Base-by-base conservation (phyloP, 2,329 filamentous ascomycete species). In the Curvularia sp. region DNA sequence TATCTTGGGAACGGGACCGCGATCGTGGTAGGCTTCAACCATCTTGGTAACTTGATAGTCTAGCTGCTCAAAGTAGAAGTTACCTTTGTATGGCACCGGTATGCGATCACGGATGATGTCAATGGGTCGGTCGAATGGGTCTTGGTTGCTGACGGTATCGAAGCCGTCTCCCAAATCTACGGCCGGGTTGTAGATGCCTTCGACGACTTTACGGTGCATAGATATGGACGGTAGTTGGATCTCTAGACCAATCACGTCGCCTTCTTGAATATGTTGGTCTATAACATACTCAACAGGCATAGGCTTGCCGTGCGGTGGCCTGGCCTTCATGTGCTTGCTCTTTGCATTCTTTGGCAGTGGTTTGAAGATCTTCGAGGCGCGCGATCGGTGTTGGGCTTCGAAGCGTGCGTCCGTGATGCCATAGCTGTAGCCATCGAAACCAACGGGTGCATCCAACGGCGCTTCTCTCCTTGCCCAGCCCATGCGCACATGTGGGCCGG, bases 61-160 rank as follows among this genome's bases (percentile, higher is more conserved):
- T 64, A 93, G 90, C 73, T 92, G 90, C 78, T 98, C 94, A 77
- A 97, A 97, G 80, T 96, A 97, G 52, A 93, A 90, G 75, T 96
- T 92, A 41, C 90, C 88, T 77, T 97, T 97, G 81, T 96, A 96
- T 9, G 93, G 88, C 65, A 98, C 96, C 1, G 95, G 93, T 43
- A 97, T 92, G 48, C 95, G 91, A 77, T 99, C 96, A 61, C 96
- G 92, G 59, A 99, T 91, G 61, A 98, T 90, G 75, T 98, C 95
- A 15, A 87, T 80, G 0, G 85, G 85, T n/a, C 84, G 82, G 0
- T 84, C 82, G 30, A 71, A 67, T 1, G 74, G 72, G 13, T 78
- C 77, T 42, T 60, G 63, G 19, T 67, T 51, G 45, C 60, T 59
- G 41, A 64, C 36, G 4, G 85, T 82, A 43, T 88, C 86, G 64